phyloP scores from a whole-genome alignment of 2,329 filamentous ascomycete genomes.

The Claviceps maximensis region DNA sequence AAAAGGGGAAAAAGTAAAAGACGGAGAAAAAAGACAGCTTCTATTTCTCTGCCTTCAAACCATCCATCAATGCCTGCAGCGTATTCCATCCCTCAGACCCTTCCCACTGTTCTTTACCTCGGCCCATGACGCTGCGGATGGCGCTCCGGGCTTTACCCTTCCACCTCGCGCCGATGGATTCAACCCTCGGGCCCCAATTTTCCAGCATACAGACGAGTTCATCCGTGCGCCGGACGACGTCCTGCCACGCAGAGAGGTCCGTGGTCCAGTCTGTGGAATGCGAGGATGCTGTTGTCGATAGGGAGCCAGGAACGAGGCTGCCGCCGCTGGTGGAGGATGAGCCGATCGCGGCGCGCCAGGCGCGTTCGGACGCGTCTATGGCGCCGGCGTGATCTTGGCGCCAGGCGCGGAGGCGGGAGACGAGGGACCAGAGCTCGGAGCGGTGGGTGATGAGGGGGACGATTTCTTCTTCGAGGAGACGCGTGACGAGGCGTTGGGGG shows the following conservation, averaged over 20 bases:
- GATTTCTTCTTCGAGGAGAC: conserved; percentile 61
- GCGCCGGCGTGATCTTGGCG: conserved; percentile 55
- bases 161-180: conserved; percentile 67
- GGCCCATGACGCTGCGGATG: conserved; percentile 68
- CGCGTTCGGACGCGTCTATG: conserved; percentile 75
- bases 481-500: conserved; percentile 48
- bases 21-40: too few species aligned
- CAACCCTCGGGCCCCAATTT: conserved; percentile 54
- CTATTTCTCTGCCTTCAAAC: conserved; percentile 27
- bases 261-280: conserved; percentile 27
- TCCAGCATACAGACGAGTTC: conserved; percentile 74
- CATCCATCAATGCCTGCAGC: conserved; percentile 43
- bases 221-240: conserved; percentile 65
- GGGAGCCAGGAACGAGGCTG: conserved; percentile 28
- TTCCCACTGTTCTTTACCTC: conserved; percentile 73
- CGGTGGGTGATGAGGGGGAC: conserved; percentile 75
- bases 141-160: conserved; percentile 79
- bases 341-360: conserved; percentile 61
- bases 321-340: conserved; percentile 37
- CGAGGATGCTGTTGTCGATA: background rate
- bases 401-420: conserved; percentile 63
- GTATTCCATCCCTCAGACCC: conserved; percentile 54
- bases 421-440: conserved; percentile 61
- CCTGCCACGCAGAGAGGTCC: conserved; percentile 52
- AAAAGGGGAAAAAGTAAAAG: too few species aligned